Evolutionary conservation across 2,329 filamentous ascomycete genomes (phyloP).

Genomic region (Aspergillus carbonarius): DNA sequence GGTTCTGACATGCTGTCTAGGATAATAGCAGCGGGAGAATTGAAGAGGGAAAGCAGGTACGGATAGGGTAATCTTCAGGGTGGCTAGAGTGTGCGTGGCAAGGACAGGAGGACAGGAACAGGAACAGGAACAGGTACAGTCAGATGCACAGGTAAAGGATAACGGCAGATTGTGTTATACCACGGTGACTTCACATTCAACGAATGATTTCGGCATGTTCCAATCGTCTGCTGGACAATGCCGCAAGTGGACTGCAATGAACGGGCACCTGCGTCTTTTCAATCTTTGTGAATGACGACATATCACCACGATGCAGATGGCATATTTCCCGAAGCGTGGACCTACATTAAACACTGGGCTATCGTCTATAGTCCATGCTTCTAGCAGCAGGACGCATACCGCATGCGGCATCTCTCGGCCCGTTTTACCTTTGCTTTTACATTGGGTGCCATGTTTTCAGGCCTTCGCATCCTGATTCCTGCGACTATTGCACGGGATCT

Average conservation of each 20-base stretch:
- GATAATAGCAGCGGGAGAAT: background rate
- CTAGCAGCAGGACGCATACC: slow-evolving; percentile 10
- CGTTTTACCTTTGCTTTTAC: slow-evolving; percentile 2
- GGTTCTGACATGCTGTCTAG: slow-evolving; percentile 16
- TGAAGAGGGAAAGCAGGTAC: background rate
- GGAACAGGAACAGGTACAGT: background rate
- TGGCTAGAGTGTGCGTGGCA: background rate
- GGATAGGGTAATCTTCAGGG: background rate
- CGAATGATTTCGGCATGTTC: slow-evolving; percentile 3
- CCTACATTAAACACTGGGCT: slow-evolving; percentile 16
- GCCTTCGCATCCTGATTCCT: background rate
- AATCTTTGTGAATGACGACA: slow-evolving; percentile 18
- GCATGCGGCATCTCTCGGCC: slow-evolving; percentile 12
- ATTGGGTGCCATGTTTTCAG: background rate
- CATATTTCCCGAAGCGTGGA: slow-evolving; percentile 18
- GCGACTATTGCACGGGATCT: slow-evolving; percentile 10
- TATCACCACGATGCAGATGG: slow-evolving; percentile 10
- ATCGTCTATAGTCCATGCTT: slow-evolving; percentile 9
- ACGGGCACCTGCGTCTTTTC: slow-evolving; percentile 19
- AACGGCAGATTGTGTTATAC: background rate
- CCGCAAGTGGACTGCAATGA: slow-evolving; percentile 6
- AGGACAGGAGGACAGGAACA: background rate
- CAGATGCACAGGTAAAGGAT: background rate
- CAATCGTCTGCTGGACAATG: background rate
- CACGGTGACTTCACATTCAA: slow-evolving; percentile 5